Evolutionary conservation across 768 basidiomycete genomes (phyloP).

Genomic region (Plicaturopsis crispa): DNA sequence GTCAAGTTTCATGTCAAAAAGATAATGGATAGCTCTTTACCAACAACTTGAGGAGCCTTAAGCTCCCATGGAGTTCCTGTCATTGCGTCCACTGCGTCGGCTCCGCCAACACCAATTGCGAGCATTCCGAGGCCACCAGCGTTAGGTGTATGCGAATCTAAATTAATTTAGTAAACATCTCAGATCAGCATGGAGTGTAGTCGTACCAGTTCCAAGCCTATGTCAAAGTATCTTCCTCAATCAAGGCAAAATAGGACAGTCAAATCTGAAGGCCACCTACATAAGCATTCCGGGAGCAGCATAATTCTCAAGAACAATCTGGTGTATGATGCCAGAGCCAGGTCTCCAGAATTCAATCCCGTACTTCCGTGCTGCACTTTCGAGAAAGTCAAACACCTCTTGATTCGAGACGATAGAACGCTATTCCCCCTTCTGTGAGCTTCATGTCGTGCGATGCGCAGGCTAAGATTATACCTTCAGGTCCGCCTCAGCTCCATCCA

Average conservation of each 20-base stretch:
- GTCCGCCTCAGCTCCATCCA: constrained; percentile 81
- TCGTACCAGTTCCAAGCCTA: constrained; percentile 75
- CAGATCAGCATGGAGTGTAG: neutral
- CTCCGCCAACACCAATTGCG: constrained; percentile 98
- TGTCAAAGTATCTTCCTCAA: constrained; percentile 6
- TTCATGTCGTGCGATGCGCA: too few relatives aligned
- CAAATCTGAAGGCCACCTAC: too few relatives aligned
- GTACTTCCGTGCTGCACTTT: constrained; percentile 85
- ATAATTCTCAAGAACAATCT: constrained; percentile 97
- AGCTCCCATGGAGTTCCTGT: constrained; percentile 98
- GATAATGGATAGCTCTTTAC: constrained; percentile 28
- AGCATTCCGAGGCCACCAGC: constrained; percentile 95
- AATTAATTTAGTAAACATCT: constrained; percentile 1
- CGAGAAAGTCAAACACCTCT: constrained; percentile 96
- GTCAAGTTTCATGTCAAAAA: neutral
- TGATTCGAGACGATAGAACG: constrained; percentile 81
- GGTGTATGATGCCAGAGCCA: constrained; percentile 95
- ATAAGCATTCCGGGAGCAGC: constrained; percentile 93
- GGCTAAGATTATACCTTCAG: constrained; percentile 78
- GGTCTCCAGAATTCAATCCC: constrained; percentile 99
- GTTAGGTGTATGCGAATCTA: constrained; percentile 97
- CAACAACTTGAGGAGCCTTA: constrained; percentile 81
- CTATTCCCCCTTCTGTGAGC: too few relatives aligned
- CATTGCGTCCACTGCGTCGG: constrained; percentile 97
- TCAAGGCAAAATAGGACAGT: constrained; percentile 4